phyloP scores from a whole-genome alignment of 2,329 filamentous ascomycete species.

The Elsinoe batatas region DNA sequence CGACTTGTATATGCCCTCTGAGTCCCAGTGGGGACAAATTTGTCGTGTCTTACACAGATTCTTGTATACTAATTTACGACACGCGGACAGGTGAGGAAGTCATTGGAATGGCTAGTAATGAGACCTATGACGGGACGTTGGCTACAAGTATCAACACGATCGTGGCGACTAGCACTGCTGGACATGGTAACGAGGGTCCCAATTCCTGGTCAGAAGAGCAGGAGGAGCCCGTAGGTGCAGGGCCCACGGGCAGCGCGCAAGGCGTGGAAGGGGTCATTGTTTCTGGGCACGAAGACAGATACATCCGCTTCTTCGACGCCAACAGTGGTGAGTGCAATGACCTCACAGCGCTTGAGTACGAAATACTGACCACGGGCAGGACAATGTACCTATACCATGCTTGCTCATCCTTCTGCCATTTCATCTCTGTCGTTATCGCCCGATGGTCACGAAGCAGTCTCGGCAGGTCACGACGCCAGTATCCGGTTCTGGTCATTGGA shows the following conservation, averaged over 20 bases:
- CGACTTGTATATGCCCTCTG: conserved; percentile 89
- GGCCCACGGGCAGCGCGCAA: conserved; percentile 70
- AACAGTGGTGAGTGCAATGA: conserved; percentile 77
- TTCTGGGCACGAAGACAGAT: conserved; percentile 91
- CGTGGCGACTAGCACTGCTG: conserved; percentile 58
- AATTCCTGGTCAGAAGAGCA: conserved; percentile 59
- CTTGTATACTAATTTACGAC: conserved; percentile 83
- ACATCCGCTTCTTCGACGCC: conserved; percentile 94
- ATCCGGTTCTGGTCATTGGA: conserved; percentile 96
- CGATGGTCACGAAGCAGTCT: conserved; percentile 88
- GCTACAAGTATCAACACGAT: conserved; percentile 82
- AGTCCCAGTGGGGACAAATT: conserved; percentile 75
- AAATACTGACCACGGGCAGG: conserved; percentile 44
- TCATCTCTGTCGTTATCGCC: conserved; percentile 85
- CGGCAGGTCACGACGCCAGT: conserved; percentile 88
- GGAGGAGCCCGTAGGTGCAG: conserved; percentile 64
- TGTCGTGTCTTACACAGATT: conserved; percentile 86
- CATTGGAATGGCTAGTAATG: conserved; percentile 81
- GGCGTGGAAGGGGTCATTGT: conserved; percentile 85
- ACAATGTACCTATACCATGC: conserved; percentile 98
- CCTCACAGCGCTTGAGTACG: background rate
- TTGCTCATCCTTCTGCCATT: conserved; percentile 88
- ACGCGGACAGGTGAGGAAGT: conserved; percentile 86
- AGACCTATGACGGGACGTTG: conserved; percentile 82
- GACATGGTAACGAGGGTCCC: conserved; percentile 62